Evolutionary conservation across 306 rosid species (phyloP).

Genomic region (Luffa aegyptiaca): DNA sequence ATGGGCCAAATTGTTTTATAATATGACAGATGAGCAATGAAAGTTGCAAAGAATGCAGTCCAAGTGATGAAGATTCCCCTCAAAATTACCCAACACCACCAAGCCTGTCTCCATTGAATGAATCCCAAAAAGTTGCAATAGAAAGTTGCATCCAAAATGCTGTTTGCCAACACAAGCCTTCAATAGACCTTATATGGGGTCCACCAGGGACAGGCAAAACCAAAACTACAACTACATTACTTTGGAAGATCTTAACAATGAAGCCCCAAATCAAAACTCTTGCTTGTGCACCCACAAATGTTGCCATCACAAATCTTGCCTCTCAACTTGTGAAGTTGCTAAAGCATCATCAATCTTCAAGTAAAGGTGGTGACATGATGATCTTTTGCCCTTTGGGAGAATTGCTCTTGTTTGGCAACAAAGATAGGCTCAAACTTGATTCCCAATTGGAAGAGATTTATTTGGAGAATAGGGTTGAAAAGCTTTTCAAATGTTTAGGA

Average conservation of each 20-base stretch:
- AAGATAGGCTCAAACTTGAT: constrained; percentile 48
- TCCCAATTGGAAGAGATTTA: constrained; percentile 33
- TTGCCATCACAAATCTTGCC: constrained; percentile 58
- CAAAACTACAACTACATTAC: constrained; percentile 39
- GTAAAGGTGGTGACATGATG: constrained; percentile 11
- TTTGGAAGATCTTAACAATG: constrained; percentile 29
- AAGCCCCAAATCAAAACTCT: constrained; percentile 36
- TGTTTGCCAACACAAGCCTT: constrained; percentile 21
- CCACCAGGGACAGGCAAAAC: constrained; percentile 93
- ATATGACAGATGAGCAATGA: not conserved
- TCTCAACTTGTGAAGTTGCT: constrained; percentile 38
- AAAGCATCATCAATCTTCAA: constrained; percentile 10
- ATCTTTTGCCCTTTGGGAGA: constrained; percentile 48
- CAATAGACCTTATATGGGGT: constrained; percentile 61
- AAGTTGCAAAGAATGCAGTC: constrained; percentile 21
- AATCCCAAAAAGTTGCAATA: constrained; percentile 43
- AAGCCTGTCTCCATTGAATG: constrained; percentile 24
- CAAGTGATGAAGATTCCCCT: not conserved
- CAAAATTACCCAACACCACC: not conserved
- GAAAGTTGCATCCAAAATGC: constrained; percentile 30
- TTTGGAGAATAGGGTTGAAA: constrained; percentile 51
- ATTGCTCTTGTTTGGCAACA: constrained; percentile 57
- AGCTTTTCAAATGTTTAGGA: constrained; percentile 33
- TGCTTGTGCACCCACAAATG: constrained; percentile 76
- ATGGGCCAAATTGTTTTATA: too few relatives aligned